Percentiles rank a stretch among this genome's conserved stretches.
Evolutionary conservation across 148 eudicot species (phyloP).

Genomic region (Vaccinium vitisidaea): DNA sequence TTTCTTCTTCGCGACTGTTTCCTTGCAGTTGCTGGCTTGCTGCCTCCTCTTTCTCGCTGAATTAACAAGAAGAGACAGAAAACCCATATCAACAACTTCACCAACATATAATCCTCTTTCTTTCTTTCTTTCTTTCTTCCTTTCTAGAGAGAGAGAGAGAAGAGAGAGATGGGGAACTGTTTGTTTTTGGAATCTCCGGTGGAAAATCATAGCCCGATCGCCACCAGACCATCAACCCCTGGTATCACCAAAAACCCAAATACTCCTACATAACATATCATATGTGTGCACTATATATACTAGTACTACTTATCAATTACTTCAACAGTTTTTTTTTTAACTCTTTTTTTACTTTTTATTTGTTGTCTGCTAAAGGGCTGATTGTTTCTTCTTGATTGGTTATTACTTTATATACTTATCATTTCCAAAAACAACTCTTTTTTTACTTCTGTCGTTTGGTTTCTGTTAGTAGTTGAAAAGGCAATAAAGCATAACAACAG

Average conservation of each 20-base stretch:
- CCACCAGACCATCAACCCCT: slow-evolving; percentile 6
- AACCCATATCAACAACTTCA: neutral
- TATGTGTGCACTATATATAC: too few species aligned
- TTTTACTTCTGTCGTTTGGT: neutral
- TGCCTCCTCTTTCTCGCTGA: neutral
- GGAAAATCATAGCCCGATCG: neutral
- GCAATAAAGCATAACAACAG: neutral
- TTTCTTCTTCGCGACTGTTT: neutral
- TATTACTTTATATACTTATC: too few species aligned
- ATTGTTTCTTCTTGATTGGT: too few species aligned
- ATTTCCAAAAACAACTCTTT: neutral
- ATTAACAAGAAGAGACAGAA: neutral
- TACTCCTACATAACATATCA: too few species aligned
- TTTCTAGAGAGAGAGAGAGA: neutral
- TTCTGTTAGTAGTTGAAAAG: neutral
- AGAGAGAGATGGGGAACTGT: slow-evolving; percentile 14
- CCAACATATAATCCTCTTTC: neutral
- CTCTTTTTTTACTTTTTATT: neutral
- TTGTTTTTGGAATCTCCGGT: slow-evolving; percentile 4
- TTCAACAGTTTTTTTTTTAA: neutral
- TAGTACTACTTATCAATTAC: neutral
- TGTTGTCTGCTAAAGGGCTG: too few species aligned
- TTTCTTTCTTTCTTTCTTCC: neutral
- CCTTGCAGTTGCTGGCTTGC: neutral
- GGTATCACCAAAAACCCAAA: neutral